Conservation (phyloP, 1,284 basidiomycete genomes). For the Schizopora paradoxa region DNA sequence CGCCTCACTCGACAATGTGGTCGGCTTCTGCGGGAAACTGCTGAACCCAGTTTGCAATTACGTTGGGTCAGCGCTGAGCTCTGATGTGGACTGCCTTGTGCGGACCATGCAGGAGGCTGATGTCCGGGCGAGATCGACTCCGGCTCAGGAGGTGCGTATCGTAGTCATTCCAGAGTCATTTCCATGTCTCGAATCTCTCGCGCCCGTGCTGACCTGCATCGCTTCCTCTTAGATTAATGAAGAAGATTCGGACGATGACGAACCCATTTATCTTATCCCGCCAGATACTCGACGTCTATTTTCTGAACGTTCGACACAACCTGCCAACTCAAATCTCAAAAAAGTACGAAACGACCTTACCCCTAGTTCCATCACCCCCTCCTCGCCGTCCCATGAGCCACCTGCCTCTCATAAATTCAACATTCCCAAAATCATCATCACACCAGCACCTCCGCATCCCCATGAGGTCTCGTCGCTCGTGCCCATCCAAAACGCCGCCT, state of each 20-base stretch:
- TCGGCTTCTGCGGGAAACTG: conserved; percentile 25
- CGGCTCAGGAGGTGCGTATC: background rate
- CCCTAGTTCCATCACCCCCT: background rate
- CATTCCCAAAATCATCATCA: conserved; percentile 48
- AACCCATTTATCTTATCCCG: conserved; percentile 15
- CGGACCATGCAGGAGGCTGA: conserved; percentile 22
- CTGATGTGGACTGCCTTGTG: conserved; percentile 28
- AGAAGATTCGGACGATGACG: conserved; percentile 15
- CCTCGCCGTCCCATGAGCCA: conserved; percentile 6
- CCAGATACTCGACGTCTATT: background rate
- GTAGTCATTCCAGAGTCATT: background rate
- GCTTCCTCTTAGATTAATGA: too few species aligned
- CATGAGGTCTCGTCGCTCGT: conserved; percentile 39
- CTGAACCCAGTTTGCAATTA: conserved; percentile 25
- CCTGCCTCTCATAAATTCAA: conserved; percentile 26
- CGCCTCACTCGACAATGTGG: conserved; percentile 18
- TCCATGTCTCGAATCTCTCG: too few species aligned
- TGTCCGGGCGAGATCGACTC: background rate
- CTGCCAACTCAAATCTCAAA: background rate
- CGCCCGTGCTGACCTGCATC: too few species aligned
- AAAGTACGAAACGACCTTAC: background rate
- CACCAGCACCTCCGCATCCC: conserved; percentile 36
- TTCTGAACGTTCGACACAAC: background rate
- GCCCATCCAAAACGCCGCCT: conserved; percentile 50
- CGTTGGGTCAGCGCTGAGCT: conserved; percentile 22